A percentile compares a stretch with the other conserved stretches of the same genome.
These are phyloP conservation scores for Saccharomyces hybrid DNA, from an alignment of 1,139 yeast species.

Conservation along the genomic window DNA sequence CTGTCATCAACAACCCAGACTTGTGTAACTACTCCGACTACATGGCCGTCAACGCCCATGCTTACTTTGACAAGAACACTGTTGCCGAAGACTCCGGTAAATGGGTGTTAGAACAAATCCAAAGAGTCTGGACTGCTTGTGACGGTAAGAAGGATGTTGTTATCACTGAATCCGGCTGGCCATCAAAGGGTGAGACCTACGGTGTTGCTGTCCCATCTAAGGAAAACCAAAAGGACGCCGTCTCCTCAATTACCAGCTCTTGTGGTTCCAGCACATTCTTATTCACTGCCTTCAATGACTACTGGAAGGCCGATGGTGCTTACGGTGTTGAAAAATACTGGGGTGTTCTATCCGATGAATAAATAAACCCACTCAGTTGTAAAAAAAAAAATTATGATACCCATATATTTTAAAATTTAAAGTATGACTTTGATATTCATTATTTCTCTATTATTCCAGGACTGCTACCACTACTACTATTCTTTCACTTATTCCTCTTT, in stretches of 20 bases:
- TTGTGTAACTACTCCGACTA: constrained; percentile 68
- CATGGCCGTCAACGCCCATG: constrained; percentile 76
- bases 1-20: constrained; percentile 62
- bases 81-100: constrained; percentile 60
- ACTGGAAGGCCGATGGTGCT: constrained; percentile 69
- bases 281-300: constrained; percentile 69
- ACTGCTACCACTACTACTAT: neutral
- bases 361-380: constrained; percentile 6
- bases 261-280: constrained; percentile 53
- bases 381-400: neutral
- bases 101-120: constrained; percentile 62
- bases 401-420: neutral
- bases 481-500: neutral
- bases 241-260: constrained; percentile 45
- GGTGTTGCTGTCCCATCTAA: constrained; percentile 68
- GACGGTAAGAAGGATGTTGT: constrained; percentile 50
- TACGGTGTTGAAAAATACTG: constrained; percentile 65
- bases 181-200: constrained; percentile 56
- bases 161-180: constrained; percentile 80
- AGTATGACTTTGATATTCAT: neutral
- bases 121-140: constrained; percentile 60
- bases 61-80: constrained; percentile 69
- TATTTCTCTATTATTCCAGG: neutral
- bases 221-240: constrained; percentile 54
- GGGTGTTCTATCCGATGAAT: constrained; percentile 43